phyloP scores from a whole-genome alignment of 2,329 filamentous ascomycete species.

The Peltaster fructicola region DNA sequence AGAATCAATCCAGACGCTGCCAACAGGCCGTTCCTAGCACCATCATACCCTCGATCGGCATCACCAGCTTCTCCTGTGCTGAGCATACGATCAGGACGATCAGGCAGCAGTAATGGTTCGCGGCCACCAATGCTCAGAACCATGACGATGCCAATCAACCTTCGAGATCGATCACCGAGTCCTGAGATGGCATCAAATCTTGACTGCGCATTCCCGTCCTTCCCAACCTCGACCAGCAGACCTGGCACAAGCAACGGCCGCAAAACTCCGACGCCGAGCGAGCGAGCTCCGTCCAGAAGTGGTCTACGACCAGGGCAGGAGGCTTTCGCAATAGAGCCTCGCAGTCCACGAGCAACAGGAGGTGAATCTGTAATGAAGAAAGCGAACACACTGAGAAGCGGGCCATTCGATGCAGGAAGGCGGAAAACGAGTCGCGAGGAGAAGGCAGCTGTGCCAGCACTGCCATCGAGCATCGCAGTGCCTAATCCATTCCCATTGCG shows the following conservation, averaged over 20 bases:
- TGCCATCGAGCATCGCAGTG: too few species aligned
- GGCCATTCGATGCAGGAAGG: slow-evolving; percentile 36
- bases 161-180: slow-evolving; percentile 16
- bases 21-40: slow-evolving; percentile 14
- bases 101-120: slow-evolving; percentile 9
- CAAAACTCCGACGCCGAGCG: slow-evolving; percentile 11
- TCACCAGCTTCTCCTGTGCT: slow-evolving; percentile 28
- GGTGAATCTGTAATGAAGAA: slow-evolving; percentile 32
- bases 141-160: slow-evolving; percentile 15
- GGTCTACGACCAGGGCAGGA: slow-evolving; percentile 9
- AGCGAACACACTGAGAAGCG: slow-evolving; percentile 44
- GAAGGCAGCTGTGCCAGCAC: too few species aligned
- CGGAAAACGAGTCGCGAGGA: slow-evolving; percentile 8
- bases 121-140: slow-evolving; percentile 13
- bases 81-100: slow-evolving; percentile 11
- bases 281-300: slow-evolving; percentile 11
- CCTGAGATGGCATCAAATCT: slow-evolving; percentile 27
- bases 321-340: slow-evolving; percentile 17
- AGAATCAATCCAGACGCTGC: slow-evolving; percentile 16
- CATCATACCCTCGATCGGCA: slow-evolving; percentile 32
- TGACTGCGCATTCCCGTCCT: slow-evolving; percentile 38
- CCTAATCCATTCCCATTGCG: too few species aligned
- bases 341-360: slow-evolving; percentile 24
- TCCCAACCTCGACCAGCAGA: slow-evolving; percentile 21
- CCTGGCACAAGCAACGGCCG: slow-evolving; percentile 10